A percentile compares a stretch with the other conserved stretches of the same genome.
Conservation (phyloP, 768 basidiomycete genomes). For the Tricholoma hemisulphureum region DNA sequence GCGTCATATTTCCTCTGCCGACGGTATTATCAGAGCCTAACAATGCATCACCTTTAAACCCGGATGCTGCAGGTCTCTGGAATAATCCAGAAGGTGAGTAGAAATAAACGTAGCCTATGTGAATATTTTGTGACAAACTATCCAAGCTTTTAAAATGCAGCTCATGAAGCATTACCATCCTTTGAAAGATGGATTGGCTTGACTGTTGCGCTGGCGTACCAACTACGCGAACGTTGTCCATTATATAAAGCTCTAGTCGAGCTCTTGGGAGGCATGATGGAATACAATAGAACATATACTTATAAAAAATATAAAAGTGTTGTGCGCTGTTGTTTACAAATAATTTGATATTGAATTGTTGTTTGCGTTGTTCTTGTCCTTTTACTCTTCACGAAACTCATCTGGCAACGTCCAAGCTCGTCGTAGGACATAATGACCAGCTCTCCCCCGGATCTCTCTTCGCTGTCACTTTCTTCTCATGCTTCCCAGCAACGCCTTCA, state of each 20-base stretch:
- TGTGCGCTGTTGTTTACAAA: too few species aligned
- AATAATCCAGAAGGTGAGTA: conserved; percentile 56
- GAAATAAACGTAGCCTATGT: background rate
- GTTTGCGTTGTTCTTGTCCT: conserved; percentile 20
- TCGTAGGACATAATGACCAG: conserved; percentile 63
- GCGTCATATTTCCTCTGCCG: background rate
- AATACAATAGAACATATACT: too few species aligned
- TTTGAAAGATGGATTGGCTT: conserved; percentile 36
- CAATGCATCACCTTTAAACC: conserved; percentile 87
- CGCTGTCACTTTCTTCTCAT: conserved; percentile 65
- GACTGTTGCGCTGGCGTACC: too few species aligned
- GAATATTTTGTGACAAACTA: conserved; percentile 7
- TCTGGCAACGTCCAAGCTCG: too few species aligned
- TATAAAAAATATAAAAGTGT: too few species aligned
- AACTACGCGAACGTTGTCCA: too few species aligned
- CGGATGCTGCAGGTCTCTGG: conserved; percentile 85
- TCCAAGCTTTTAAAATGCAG: conserved; percentile 73
- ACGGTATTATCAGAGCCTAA: conserved; percentile 66
- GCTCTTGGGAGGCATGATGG: too few species aligned
- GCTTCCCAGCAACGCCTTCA: conserved; percentile 75
- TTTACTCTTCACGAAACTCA: conserved; percentile 30
- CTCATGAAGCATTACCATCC: conserved; percentile 73
- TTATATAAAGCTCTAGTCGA: too few species aligned
- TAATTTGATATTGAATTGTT: too few species aligned
- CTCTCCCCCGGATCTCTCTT: conserved; percentile 77